phyloP scores from a whole-genome alignment of 2,329 filamentous ascomycete genomes.

The Colletotrichum spinosum region DNA sequence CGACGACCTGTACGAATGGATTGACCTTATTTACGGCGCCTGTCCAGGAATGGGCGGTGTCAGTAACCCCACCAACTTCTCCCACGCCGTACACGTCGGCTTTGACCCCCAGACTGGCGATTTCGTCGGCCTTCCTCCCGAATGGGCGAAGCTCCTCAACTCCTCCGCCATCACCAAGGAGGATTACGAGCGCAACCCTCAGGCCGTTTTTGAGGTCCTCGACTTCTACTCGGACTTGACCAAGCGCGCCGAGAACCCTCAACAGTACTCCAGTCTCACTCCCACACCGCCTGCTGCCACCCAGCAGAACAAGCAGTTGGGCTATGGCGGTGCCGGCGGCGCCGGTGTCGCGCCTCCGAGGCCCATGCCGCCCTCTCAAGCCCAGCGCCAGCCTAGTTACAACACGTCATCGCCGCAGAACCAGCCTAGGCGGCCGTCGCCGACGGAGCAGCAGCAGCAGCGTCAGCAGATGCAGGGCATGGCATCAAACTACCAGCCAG shows the following conservation, averaged over 20 bases:
- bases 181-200: constrained; percentile 96
- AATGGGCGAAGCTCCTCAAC: constrained; percentile 97
- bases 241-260: constrained; percentile 78
- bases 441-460: constrained; percentile 62
- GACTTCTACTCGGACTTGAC: constrained; percentile 89
- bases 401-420: constrained; percentile 50
- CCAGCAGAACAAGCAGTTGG: constrained; percentile 72
- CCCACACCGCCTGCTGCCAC: constrained; percentile 71
- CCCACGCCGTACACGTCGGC: constrained; percentile 95
- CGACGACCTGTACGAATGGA: constrained; percentile 98
- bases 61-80: constrained; percentile 98
- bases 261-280: constrained; percentile 74
- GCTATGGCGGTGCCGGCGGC: constrained; percentile 67
- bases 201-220: constrained; percentile 83
- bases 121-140: constrained; percentile 92
- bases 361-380: constrained; percentile 65
- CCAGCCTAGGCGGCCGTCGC: constrained; percentile 57
- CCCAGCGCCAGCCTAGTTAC: constrained; percentile 58
- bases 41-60: constrained; percentile 98
- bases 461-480: constrained; percentile 69
- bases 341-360: constrained; percentile 76
- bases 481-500: constrained; percentile 66
- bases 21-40: constrained; percentile 96
- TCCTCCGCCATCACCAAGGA: constrained; percentile 98
- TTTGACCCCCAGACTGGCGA: constrained; percentile 96